A percentile compares a stretch with the other conserved stretches of the same genome.
These are phyloP conservation scores for Tetrahymena malaccensis DNA, from an alignment of 73 alveolate genomes.

Conservation along the genomic window DNA sequence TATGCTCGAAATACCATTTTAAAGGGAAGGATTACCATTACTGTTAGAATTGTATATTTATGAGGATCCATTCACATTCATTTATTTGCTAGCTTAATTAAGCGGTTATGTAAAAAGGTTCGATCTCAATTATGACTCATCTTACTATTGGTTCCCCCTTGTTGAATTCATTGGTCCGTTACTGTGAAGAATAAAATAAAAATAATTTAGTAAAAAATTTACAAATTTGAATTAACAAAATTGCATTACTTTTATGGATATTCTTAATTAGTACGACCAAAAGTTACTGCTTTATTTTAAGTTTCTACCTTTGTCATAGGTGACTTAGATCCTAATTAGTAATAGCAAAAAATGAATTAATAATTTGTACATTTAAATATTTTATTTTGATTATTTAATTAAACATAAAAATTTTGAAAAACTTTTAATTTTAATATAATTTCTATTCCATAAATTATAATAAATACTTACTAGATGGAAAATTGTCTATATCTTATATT, in stretches of 20 bases:
- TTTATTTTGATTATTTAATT: background rate
- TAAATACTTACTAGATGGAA: background rate
- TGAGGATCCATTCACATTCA: background rate
- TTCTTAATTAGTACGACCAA: background rate
- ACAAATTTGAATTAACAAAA: background rate
- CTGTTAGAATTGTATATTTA: background rate
- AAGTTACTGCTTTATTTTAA: background rate
- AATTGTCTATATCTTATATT: background rate
- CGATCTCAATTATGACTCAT: background rate
- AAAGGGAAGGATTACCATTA: background rate
- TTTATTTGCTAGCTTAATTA: background rate
- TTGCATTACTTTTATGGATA: background rate
- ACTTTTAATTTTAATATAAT: background rate
- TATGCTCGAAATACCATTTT: background rate
- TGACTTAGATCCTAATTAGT: background rate
- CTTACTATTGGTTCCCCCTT: background rate
- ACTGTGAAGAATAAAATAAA: background rate
- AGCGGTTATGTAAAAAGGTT: background rate
- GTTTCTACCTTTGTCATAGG: background rate
- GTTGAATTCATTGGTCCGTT: background rate
- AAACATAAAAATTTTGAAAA: background rate
- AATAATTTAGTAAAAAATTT: background rate
- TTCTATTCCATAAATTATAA: background rate
- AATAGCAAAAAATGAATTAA: background rate
- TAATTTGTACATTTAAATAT: no score